phyloP scores from a whole-genome alignment of 441 rosid genomes.

The Euphorbia schlechtendalii region DNA sequence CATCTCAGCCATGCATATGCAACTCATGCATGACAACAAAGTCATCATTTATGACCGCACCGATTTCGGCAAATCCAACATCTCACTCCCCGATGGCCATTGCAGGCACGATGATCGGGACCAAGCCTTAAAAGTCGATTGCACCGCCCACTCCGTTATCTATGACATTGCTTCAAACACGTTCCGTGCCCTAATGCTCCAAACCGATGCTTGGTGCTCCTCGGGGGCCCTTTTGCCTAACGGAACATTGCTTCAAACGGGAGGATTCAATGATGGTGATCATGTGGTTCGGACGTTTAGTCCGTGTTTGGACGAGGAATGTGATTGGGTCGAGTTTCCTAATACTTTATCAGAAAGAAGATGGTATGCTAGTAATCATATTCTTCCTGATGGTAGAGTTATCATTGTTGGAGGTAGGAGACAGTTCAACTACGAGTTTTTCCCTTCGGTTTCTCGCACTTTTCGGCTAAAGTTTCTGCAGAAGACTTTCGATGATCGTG shows the following conservation, averaged over 20 bases:
- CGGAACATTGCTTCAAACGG: constrained; percentile 73
- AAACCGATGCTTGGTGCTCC: constrained; percentile 88
- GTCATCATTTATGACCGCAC: constrained; percentile 84
- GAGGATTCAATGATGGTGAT: constrained; percentile 82
- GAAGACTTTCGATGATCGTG: constrained; percentile 40
- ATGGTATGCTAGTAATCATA: constrained; percentile 75
- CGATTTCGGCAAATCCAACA: constrained; percentile 66
- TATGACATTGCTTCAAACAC: constrained; percentile 50
- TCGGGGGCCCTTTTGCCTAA: constrained; percentile 62
- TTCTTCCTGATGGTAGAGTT: constrained; percentile 62
- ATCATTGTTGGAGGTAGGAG: constrained; percentile 76
- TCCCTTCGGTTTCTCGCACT: constrained; percentile 24
- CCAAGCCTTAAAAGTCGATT: constrained; percentile 35
- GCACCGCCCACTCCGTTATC: constrained; percentile 73
- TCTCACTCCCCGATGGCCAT: constrained; percentile 48
- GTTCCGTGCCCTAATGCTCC: constrained; percentile 54
- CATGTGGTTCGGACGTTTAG: constrained; percentile 41
- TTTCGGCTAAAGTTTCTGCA: constrained; percentile 35
- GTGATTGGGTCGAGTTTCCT: constrained; percentile 71
- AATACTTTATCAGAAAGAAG: constrained; percentile 42
- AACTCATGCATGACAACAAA: constrained; percentile 60
- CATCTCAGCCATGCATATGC: constrained; percentile 89
- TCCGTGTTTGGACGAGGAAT: constrained; percentile 37
- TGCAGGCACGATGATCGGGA: constrained; percentile 52
- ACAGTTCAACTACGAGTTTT: constrained; percentile 57